Evolutionary conservation across 768 basidiomycete genomes (phyloP).

Genomic region (Suillus subalutaceus): DNA sequence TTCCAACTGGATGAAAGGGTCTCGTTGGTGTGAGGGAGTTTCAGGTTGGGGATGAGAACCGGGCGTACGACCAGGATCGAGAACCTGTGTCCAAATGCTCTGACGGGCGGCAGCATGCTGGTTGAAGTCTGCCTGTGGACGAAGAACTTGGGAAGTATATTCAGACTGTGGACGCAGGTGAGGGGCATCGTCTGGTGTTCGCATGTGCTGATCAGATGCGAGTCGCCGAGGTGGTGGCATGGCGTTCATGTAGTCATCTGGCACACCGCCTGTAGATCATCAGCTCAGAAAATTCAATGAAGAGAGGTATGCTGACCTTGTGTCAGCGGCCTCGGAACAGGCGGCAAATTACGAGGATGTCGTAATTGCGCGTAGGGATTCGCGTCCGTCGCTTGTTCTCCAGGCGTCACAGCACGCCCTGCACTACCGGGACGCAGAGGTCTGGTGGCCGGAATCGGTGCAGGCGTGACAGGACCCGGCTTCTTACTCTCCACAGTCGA

Average conservation of each 20-base stretch:
- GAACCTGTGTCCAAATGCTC: conserved; percentile 86
- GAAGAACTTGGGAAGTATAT: conserved; percentile 57
- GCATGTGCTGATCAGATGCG: conserved; percentile 56
- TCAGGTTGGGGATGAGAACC: conserved; percentile 43
- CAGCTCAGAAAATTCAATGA: conserved; percentile 13
- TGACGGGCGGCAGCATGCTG: conserved; percentile 61
- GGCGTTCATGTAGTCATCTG: conserved; percentile 45
- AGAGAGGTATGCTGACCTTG: conserved; percentile 42
- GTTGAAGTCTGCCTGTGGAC: conserved; percentile 58
- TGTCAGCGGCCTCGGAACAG: conserved; percentile 52
- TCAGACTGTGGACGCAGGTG: conserved; percentile 54
- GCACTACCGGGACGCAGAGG: conserved; percentile 31
- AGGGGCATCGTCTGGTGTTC: conserved; percentile 60
- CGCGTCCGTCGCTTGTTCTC: conserved; percentile 34
- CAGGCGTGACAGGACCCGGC: conserved; percentile 23
- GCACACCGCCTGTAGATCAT: conserved; percentile 37
- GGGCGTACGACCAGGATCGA: conserved; percentile 65
- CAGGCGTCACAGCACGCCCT: conserved; percentile 30
- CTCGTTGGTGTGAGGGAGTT: conserved; percentile 36
- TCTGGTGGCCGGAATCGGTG: conserved; percentile 27
- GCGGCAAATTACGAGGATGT: conserved; percentile 66
- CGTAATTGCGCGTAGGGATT: conserved; percentile 52
- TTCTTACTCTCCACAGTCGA: conserved; percentile 36
- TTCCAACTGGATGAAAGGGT: conserved; percentile 79
- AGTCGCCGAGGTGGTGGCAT: conserved; percentile 48